phyloP scores from a whole-genome alignment of 805 yeast species.

The Komagataella ulmi region DNA sequence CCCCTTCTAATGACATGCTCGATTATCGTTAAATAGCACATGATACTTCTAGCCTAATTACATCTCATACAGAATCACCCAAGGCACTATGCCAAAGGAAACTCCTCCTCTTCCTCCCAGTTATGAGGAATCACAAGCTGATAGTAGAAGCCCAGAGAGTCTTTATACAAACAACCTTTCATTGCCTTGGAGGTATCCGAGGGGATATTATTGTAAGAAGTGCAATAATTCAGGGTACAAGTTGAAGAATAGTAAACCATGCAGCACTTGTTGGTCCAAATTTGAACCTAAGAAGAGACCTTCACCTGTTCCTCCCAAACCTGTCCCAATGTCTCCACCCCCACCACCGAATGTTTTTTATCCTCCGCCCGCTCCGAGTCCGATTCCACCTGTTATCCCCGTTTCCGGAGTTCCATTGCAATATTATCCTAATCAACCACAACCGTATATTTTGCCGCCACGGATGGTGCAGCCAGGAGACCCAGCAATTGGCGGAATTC shows the following conservation, averaged over 20 bases:
- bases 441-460: slow-evolving; percentile 12
- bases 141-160: slow-evolving; percentile 9
- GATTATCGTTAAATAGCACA: background rate
- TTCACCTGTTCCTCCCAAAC: slow-evolving; percentile 7
- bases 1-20: background rate
- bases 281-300: slow-evolving; percentile 26
- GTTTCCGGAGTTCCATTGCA: slow-evolving; percentile 6
- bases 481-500: slow-evolving; percentile 57
- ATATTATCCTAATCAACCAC: background rate
- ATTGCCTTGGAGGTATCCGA: slow-evolving; percentile 59
- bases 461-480: slow-evolving; percentile 60
- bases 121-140: slow-evolving; percentile 5
- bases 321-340: slow-evolving; percentile 1
- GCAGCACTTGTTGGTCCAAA: slow-evolving; percentile 57
- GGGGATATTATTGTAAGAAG: slow-evolving; percentile 43
- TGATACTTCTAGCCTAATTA: background rate
- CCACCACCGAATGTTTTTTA: slow-evolving; percentile 10
- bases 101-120: background rate
- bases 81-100: background rate
- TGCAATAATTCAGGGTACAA: slow-evolving; percentile 67
- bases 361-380: slow-evolving; percentile 12
- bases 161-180: slow-evolving; percentile 32
- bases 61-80: background rate
- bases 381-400: slow-evolving; percentile 6
- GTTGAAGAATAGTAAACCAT: slow-evolving; percentile 44